Conservation (phyloP, 2,329 filamentous ascomycete genomes). For the Fusarium euwallaceae region DNA sequence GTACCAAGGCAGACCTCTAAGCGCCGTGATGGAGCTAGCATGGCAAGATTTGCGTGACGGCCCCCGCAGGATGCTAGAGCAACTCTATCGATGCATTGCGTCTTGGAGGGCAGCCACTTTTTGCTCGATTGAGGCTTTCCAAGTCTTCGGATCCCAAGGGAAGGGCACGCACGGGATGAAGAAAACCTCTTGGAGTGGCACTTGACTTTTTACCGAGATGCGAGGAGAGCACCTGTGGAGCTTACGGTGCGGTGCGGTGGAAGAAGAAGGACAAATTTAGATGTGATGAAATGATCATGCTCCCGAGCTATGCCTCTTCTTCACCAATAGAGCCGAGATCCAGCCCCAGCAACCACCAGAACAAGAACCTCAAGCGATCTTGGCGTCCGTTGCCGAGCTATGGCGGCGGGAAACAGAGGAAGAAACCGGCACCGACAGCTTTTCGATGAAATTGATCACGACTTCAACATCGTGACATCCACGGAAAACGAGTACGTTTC, state of each 20-base stretch:
- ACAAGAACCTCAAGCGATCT: conserved; percentile 37
- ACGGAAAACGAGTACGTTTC: neutral
- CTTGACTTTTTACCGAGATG: conserved; percentile 22
- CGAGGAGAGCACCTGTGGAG: conserved; percentile 28
- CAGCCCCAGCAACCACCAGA: conserved; percentile 17
- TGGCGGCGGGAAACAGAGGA: conserved; percentile 15
- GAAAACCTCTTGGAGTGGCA: conserved; percentile 17
- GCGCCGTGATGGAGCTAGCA: conserved; percentile 38
- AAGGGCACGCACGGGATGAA: conserved; percentile 38
- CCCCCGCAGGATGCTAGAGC: conserved; percentile 29
- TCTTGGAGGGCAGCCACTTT: neutral
- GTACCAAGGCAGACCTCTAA: conserved; percentile 36
- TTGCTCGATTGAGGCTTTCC: neutral
- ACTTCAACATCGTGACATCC: conserved; percentile 9
- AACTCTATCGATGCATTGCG: conserved; percentile 11
- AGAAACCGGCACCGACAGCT: conserved; percentile 19
- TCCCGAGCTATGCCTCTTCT: conserved; percentile 15
- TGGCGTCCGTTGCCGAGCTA: conserved; percentile 29
- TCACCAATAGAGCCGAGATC: conserved; percentile 40
- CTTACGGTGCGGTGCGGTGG: conserved; percentile 26
- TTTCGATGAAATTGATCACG: neutral
- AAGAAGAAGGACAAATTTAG: conserved; percentile 19
- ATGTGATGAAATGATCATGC: conserved; percentile 16
- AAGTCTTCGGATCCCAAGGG: conserved; percentile 14
- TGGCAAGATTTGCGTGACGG: conserved; percentile 33